Evolutionary conservation across 2,329 filamentous ascomycete genomes (phyloP), one percentile per base, ranked within the genome.

Genomic region (Alternaria sp.): DNA sequence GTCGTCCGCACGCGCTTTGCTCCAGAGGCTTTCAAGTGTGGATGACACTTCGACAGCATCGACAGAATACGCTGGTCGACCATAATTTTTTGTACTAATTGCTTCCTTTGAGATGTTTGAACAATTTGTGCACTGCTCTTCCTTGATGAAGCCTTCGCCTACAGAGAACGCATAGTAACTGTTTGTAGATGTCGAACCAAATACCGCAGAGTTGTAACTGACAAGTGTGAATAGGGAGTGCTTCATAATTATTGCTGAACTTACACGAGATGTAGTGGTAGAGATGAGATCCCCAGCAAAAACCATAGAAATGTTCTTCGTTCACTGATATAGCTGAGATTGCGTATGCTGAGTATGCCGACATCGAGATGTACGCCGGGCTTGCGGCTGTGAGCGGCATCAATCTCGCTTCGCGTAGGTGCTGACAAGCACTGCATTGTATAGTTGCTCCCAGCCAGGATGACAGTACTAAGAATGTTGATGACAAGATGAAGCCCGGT

Each of bases 361-460:
- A 73, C 63, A 38, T 73, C 70, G n/a, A 65, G 48, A 50, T 58
- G 58, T 9, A 65, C 70, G 3, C 76, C 10, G 11, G 30, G 30
- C 71, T 48, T 68, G 63, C 0, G 63, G 10, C 5, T 51, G 71
- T 88, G 85, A 0, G 83, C 84, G 14, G 63, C 64, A 49, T 87
- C 81, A 11, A 87, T 70, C 41, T 87, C 83, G 9, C 68, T 59
- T 25, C 85, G 73, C 1, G 82, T 86, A 0, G 85, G 85, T 0
- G 84, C 80, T 12, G 74, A 80, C 12, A 87, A 70, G 20, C 81
- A 77, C 60, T 87, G 85, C 82, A 86, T 85, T 57, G 78, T 81
- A 8, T 49, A 49, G 14, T 49, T 49, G 8, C 46, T 49, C 1
- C 46, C 46, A 36, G 30, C 30, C 11, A 49, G 5, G 3, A 49